Evolutionary conservation across 495 filamentous ascomycete species (phyloP), one percentile per base, ranked within the genome.

Genomic region (Pyronema domesticum): DNA sequence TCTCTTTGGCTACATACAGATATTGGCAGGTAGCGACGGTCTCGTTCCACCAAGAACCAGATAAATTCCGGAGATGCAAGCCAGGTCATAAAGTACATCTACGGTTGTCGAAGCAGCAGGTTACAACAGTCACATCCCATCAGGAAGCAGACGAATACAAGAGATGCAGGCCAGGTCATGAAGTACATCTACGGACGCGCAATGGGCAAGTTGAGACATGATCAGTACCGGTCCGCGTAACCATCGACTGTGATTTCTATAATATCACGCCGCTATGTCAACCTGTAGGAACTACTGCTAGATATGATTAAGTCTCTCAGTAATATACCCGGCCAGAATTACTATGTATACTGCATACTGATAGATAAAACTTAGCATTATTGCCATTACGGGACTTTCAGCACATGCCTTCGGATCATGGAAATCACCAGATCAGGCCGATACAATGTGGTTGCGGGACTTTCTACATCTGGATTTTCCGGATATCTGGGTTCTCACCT

Each of bases 401-500:
- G 36, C 43, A 0, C 56, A 58, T 55, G 56, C 56, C 0, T 58
- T 58, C 33, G 53, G 37, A 7, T 58, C 56, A 30, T 58, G 56
- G 56, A 39, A 55, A 37, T 1, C 39, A 15, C 42, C 14, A 3
- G 18, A 46, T 11, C 8, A 34, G 45, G 13, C 17, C 10, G 39
- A 40, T n/a, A 17, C 11, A 34, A 58, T 58, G 56, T 58, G 56
- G 53, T 37, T 58, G 3, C 36, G 56, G 6, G 56, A 58, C 50
- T 49, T 58, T 8, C 53, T 58, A 1, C 56, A 51, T 0, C 6
- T 43, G 17, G 6, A 51, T 33, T 23, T 43, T 0, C 53, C 56
- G 30, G n/a, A 43, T 0, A 46, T 46, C 0, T 19, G 56, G 1
- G 54, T 58, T 3, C 18, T 55, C 1, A 58, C 46, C 1, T 58